Percentiles rank a stretch among this genome's conserved stretches.
These are phyloP conservation scores for Aphanocladium album DNA, from an alignment of 2,329 filamentous ascomycete species.

Conservation along the genomic window DNA sequence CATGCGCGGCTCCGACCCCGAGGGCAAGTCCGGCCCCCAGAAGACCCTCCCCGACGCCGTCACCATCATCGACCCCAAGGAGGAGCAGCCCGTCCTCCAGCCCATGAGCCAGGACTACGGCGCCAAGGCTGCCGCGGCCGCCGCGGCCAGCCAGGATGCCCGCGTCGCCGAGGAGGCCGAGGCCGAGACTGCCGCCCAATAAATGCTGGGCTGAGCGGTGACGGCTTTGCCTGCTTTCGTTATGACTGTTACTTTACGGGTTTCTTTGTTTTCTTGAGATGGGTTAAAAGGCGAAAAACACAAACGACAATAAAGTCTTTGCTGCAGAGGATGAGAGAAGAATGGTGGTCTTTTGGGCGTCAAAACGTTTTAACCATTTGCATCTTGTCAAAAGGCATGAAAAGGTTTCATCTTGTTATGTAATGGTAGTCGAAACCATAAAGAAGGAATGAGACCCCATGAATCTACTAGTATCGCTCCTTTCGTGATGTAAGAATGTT, in stretches of 20 bases:
- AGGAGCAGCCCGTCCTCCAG: constrained; percentile 92
- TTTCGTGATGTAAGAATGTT: neutral
- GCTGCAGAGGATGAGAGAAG: neutral
- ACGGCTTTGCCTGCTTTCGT: neutral
- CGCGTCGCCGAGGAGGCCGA: constrained; percentile 55
- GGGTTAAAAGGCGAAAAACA: constrained; percentile 14
- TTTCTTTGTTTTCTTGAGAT: constrained; percentile 4
- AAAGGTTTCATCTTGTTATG: constrained; percentile 35
- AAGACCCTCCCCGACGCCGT: constrained; percentile 98
- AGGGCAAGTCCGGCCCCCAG: constrained; percentile 96
- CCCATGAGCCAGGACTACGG: constrained; percentile 98
- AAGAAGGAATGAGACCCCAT: constrained; percentile 32
- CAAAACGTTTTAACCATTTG: constrained; percentile 33
- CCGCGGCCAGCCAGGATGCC: constrained; percentile 61
- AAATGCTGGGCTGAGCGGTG: constrained; percentile 19
- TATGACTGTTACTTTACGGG: constrained; percentile 10
- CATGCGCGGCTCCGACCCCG: constrained; percentile 98
- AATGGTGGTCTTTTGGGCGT: constrained; percentile 36
- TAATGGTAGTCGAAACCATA: constrained; percentile 34
- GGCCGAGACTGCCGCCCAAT: constrained; percentile 43
- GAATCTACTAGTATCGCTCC: constrained; percentile 15
- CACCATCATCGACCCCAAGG: constrained; percentile 99
- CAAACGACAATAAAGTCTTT: neutral
- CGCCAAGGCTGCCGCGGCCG: constrained; percentile 69
- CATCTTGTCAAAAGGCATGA: constrained; percentile 34